Evolutionary conservation across 768 basidiomycete genomes (phyloP), one percentile per base, ranked within the genome.

Genomic region (Agaricus sinodeliciosus): DNA sequence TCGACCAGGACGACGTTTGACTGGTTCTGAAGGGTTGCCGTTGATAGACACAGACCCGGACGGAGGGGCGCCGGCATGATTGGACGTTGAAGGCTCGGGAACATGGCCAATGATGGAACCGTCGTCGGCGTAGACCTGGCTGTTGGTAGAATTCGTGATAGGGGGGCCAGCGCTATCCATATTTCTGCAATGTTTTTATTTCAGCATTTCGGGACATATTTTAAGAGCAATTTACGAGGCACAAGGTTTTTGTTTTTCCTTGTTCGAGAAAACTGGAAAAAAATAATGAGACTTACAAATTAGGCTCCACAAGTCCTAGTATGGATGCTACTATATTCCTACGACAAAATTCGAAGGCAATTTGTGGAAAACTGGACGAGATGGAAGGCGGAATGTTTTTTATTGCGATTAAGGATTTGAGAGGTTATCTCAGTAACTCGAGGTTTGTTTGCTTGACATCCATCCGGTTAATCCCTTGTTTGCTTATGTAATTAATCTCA

Each of bases 1-100:
- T 28, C 88, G 73, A 2, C 87, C 88, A 9, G 87, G 85, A 15
- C 79, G 78, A 40, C 88, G 82, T 65, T 89, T 89, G 16, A 57
- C 52, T 12, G 67, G 65, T 37, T 59, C 57, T 37, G 48, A 40
- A 25, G 43, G 25, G 35, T 45, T 41, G 19, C 48, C 54, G 37
- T 35, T 39, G 36, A 35, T 26, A 39, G 36, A n/a, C 3, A 16
- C 16, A 16, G 31, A 31, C 36, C 25, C 41, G 37, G 39, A 11
- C n/a, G 54, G 26, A n/a, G 48, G 48, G 34, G 43, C 43, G 16
- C 22, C 7, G 1, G 43, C 18, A 19, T 27, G 51, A 35, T 36
- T 13, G 40, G 45, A 47, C n/a, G 39, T 35, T 6, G 52, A 25
- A 8, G 52, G 18, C 15, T 48, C 52, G 28, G 40, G 27, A 18